phyloP scores from a whole-genome alignment of 805 yeast species.

The Ogataea nakhonphanomensis region DNA sequence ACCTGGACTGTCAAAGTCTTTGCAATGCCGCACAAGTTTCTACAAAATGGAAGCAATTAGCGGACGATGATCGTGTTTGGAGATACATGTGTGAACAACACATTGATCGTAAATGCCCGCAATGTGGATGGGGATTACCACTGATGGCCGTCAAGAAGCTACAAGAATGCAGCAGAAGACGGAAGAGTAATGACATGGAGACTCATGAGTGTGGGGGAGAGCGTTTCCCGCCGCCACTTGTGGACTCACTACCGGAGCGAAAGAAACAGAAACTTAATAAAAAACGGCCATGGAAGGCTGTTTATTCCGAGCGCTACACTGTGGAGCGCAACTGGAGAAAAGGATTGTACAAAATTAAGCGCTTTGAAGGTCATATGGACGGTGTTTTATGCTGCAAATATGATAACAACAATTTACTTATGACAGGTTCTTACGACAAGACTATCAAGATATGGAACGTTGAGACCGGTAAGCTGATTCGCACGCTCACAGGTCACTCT shows the following conservation, averaged over 20 bases:
- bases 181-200: slow-evolving; percentile 25
- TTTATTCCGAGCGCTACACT: slow-evolving; percentile 83
- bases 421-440: slow-evolving; percentile 91
- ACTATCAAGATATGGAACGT: slow-evolving; percentile 93
- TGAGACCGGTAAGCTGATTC: slow-evolving; percentile 68
- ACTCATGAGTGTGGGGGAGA: slow-evolving; percentile 11
- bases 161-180: slow-evolving; percentile 28
- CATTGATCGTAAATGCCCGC: slow-evolving; percentile 94
- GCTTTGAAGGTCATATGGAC: slow-evolving; percentile 78
- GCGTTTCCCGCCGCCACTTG: slow-evolving; percentile 27
- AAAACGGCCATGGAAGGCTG: slow-evolving; percentile 92
- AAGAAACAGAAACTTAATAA: slow-evolving; percentile 25
- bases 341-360: slow-evolving; percentile 62
- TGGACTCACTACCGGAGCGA: slow-evolving; percentile 13
- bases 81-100: slow-evolving; percentile 98
- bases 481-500: slow-evolving; percentile 83
- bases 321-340: slow-evolving; percentile 95
- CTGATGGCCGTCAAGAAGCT: slow-evolving; percentile 78
- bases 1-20: slow-evolving; percentile 87
- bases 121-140: slow-evolving; percentile 99
- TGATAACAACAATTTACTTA: slow-evolving; percentile 66
- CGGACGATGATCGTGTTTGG: slow-evolving; percentile 98
- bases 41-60: slow-evolving; percentile 78
- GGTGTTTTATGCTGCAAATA: slow-evolving; percentile 88
- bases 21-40: slow-evolving; percentile 94